Evolutionary conservation across 73 alveolate species (phyloP).

Genomic region (Effrenium voratum): DNA sequence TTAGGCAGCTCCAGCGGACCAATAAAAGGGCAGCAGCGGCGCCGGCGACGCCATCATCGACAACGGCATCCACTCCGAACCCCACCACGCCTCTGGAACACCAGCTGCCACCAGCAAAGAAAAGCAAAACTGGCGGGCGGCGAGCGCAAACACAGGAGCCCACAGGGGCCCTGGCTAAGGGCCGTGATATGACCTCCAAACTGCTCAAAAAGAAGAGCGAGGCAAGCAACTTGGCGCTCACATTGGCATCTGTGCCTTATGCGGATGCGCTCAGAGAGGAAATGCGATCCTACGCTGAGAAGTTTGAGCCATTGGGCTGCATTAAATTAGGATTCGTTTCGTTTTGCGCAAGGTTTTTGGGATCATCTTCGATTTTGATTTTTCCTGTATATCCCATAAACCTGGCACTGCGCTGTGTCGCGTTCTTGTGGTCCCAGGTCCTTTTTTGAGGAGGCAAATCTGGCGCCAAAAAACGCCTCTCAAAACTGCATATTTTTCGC

Average conservation of each 20-base stretch:
- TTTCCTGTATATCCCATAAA: not conserved
- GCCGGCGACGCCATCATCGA: not conserved
- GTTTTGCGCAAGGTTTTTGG: too few relatives aligned
- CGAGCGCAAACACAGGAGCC: constrained; percentile 6
- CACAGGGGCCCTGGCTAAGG: not conserved
- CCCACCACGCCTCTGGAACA: not conserved
- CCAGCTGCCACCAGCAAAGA: not conserved
- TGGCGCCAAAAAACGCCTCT: not conserved
- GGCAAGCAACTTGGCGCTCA: not conserved
- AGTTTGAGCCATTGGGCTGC: constrained; percentile 14
- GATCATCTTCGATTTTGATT: too few relatives aligned
- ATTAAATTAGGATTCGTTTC: not conserved
- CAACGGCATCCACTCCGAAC: not conserved
- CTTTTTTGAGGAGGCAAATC: not conserved
- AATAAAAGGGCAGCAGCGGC: not conserved
- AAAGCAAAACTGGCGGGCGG: not conserved
- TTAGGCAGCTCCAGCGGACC: not conserved
- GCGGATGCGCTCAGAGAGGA: constrained; percentile 1
- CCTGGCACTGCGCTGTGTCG: not conserved
- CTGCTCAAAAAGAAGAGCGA: constrained; percentile 10
- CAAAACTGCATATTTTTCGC: not conserved
- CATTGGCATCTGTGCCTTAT: not conserved
- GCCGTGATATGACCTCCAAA: not conserved
- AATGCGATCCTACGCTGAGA: not conserved
- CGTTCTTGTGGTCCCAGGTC: too few relatives aligned